A percentile compares a stretch with the other conserved stretches of the same genome.
Conservation (phyloP, 495 filamentous ascomycete genomes). For the Aspergillus taichungensis region DNA sequence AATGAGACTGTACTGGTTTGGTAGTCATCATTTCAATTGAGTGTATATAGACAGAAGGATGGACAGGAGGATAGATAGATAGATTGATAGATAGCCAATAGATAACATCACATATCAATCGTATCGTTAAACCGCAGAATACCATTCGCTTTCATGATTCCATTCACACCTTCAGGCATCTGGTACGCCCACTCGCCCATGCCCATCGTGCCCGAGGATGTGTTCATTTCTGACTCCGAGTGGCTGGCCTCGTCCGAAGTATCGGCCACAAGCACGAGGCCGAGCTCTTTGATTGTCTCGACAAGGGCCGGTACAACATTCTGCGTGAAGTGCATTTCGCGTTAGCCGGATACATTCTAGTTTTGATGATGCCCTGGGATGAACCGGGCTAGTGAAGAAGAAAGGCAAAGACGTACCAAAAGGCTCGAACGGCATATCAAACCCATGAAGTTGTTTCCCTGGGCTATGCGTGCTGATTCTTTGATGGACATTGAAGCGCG, state of each 20-base stretch:
- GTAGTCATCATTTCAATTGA: conserved; percentile 7
- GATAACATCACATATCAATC: conserved; percentile 68
- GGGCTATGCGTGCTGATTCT: conserved; percentile 86
- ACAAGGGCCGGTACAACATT: conserved; percentile 87
- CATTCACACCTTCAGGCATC: conserved; percentile 69
- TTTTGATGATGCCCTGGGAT: neutral
- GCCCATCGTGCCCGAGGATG: conserved; percentile 34
- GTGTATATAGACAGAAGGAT: conserved; percentile 2
- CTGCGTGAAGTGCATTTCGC: conserved; percentile 32
- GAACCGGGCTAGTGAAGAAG: neutral
- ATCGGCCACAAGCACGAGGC: conserved; percentile 87
- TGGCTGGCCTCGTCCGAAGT: conserved; percentile 48
- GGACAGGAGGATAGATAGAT: conserved; percentile 1
- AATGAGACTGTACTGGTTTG: neutral
- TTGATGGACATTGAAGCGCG: conserved; percentile 75
- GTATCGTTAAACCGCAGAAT: conserved; percentile 87
- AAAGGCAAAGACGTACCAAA: conserved; percentile 58
- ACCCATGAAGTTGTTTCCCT: conserved; percentile 97
- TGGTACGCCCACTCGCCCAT: conserved; percentile 36
- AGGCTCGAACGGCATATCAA: conserved; percentile 80
- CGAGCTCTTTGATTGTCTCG: conserved; percentile 87
- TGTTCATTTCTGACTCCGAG: conserved; percentile 33
- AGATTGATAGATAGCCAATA: conserved; percentile 6
- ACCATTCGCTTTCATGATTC: conserved; percentile 73
- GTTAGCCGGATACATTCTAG: neutral